Base-by-base conservation (phyloP, 768 basidiomycete species). In the Coprinellus aureogranulatus region DNA sequence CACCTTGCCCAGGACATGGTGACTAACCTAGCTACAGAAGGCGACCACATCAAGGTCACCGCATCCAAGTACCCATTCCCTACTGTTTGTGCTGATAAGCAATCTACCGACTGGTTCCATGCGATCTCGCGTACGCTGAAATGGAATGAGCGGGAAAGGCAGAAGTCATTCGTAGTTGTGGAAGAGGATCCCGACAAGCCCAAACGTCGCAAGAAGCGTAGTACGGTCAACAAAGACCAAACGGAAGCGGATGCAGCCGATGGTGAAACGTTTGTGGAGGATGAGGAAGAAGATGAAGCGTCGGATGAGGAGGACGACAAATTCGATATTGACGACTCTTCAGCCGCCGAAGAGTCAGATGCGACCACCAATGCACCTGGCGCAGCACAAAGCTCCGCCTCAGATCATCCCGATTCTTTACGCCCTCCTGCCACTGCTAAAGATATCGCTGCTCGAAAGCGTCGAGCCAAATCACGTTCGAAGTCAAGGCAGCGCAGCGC, bases 81-180 rank as follows among this genome's bases (percentile, higher is more conserved):
- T 6, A 98, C 97, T 2, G 94, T 99, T 5, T 98, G 96, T 66
- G 94, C 93, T 6, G 92, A 97, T 69, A 97, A 95, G 61, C 95
- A 97, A 68, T 97, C 94, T 20, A 92, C 92, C 2, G 97, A 99
- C 68, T 99, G 97, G 97, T 98, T 99, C 85, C 87, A 93, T 60
- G 84, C 96, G 3, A 98, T 99, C 61, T 92, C 93, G 34, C 84
- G 97, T 23, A 99, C 96, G 9, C 79, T 99, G 49, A 96, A 98
- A 70, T 98, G 97, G 97, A 99, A 99, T 75, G 96, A 99, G 72
- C 86, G 96, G 23, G 94, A 98, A 73, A 85, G 97, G 46, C 97
- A 99, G 69, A 99, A 98, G 70, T 97, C 94, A 5, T 98, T 98
- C 63, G 97, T 98, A 42, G 92, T 99, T 20, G 93, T 99, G 23